A percentile compares a stretch with the other conserved stretches of the same genome.
Evolutionary conservation across 2,329 filamentous ascomycete genomes (phyloP).

Genomic region (Knoxdaviesia proteae): DNA sequence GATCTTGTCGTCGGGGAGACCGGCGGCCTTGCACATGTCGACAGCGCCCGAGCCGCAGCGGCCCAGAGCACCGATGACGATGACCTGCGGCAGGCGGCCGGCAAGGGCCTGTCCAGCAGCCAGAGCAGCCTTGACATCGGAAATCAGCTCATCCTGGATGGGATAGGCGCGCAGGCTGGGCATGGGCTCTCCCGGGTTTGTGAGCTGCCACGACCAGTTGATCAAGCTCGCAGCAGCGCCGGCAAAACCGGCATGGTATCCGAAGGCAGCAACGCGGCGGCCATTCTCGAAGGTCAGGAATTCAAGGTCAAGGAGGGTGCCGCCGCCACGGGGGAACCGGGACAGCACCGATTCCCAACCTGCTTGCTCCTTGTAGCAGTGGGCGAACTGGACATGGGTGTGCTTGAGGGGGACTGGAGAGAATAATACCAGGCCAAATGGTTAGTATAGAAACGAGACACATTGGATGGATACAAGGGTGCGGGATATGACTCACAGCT

Average conservation of each 20-base stretch:
- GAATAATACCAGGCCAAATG: not conserved
- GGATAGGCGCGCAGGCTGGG: constrained; percentile 47
- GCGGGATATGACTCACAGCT: constrained; percentile 23
- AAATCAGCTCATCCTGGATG: constrained; percentile 47
- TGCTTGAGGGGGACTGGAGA: constrained; percentile 44
- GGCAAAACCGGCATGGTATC: constrained; percentile 58
- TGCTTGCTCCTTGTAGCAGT: constrained; percentile 57
- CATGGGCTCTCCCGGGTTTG: constrained; percentile 45
- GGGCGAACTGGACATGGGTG: constrained; percentile 49
- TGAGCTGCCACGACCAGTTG: constrained; percentile 68
- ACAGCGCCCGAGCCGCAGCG: constrained; percentile 73
- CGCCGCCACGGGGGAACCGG: constrained; percentile 56
- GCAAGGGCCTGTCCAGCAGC: constrained; percentile 40
- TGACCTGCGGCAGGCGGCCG: constrained; percentile 47
- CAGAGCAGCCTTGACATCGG: constrained; percentile 52
- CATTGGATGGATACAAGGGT: not conserved
- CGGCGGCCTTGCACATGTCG: constrained; percentile 54
- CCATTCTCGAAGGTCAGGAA: constrained; percentile 56
- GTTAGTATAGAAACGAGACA: not conserved
- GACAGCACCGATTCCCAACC: constrained; percentile 66
- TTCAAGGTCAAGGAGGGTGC: constrained; percentile 67
- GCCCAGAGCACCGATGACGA: constrained; percentile 71
- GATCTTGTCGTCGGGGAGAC: constrained; percentile 28
- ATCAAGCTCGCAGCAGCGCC: constrained; percentile 54
- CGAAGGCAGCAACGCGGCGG: constrained; percentile 50